These are phyloP conservation scores for Scutellaria minor DNA, from an alignment of 257 asterid species.

Conservation along the genomic window DNA sequence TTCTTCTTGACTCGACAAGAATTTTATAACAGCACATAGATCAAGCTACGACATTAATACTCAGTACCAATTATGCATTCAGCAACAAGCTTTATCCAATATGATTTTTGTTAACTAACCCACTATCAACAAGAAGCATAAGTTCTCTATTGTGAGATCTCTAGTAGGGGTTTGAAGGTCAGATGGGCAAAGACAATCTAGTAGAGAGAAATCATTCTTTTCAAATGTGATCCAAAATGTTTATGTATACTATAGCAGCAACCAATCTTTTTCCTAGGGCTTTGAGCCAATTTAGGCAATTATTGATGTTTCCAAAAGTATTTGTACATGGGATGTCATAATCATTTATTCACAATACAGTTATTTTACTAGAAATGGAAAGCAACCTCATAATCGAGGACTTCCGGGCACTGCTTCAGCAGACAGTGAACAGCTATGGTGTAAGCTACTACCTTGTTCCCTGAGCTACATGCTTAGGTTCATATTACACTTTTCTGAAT, in stretches of 20 bases:
- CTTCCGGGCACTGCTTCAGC: background rate
- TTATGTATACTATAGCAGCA: background rate
- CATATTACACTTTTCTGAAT: conserved; percentile 17
- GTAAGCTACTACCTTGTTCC: background rate
- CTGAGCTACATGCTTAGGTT: background rate
- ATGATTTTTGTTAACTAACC: conserved; percentile 7
- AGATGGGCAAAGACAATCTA: background rate
- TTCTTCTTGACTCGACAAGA: background rate
- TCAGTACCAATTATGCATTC: background rate
- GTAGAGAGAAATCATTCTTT: conserved; percentile 9
- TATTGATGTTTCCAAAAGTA: background rate
- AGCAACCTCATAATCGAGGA: conserved; percentile 27
- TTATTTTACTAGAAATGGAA: conserved; percentile 7
- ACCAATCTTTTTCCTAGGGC: background rate
- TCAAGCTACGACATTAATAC: conserved; percentile 2
- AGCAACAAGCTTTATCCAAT: background rate
- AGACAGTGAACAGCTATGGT: background rate
- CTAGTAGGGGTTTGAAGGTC: background rate
- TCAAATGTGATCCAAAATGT: background rate
- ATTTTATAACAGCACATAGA: conserved; percentile 11
- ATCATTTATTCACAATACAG: background rate
- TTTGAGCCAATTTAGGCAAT: conserved; percentile 3
- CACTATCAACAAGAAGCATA: background rate
- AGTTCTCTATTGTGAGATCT: conserved; percentile 15
- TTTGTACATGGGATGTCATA: background rate